These are phyloP conservation scores for Trichoderma sp. DNA, from an alignment of 2,329 filamentous ascomycete species.

Conservation along the genomic window DNA sequence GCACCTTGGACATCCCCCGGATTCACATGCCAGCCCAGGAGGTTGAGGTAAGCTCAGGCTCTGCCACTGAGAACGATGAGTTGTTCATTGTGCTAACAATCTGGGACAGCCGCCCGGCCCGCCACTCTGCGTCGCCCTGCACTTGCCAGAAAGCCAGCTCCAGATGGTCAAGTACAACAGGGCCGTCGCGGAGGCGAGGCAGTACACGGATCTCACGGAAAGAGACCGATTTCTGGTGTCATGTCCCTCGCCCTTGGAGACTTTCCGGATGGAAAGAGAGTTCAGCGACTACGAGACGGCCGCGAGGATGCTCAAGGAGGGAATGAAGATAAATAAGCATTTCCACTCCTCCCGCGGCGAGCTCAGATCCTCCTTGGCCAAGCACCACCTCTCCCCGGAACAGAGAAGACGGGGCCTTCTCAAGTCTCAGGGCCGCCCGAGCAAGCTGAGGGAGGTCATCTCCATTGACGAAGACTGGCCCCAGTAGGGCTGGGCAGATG, in stretches of 20 bases:
- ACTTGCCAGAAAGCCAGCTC: background rate
- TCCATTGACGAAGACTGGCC: constrained; percentile 20
- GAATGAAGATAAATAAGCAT: background rate
- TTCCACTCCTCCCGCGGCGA: too few relatives aligned
- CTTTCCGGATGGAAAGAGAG: constrained; percentile 15
- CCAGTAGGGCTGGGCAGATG: background rate
- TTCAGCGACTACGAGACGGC: background rate
- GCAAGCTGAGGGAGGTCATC: constrained; percentile 14
- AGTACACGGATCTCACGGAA: background rate
- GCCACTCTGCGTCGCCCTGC: background rate
- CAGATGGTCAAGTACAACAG: background rate
- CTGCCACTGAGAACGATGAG: background rate
- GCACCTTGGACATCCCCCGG: too few relatives aligned
- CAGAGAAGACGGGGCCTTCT: too few relatives aligned
- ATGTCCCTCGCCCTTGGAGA: background rate
- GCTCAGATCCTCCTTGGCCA: too few relatives aligned
- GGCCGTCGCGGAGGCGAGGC: background rate
- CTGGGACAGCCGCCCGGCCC: background rate
- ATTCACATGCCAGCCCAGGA: too few relatives aligned
- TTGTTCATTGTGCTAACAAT: background rate
- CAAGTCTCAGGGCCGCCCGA: background rate
- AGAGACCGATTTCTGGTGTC: background rate
- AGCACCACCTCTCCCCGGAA: too few relatives aligned
- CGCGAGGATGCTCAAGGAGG: background rate
- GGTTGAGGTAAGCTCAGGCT: too few relatives aligned